phyloP scores from a whole-genome alignment of 2,329 filamentous ascomycete species.

The Meredithiella fracta region DNA sequence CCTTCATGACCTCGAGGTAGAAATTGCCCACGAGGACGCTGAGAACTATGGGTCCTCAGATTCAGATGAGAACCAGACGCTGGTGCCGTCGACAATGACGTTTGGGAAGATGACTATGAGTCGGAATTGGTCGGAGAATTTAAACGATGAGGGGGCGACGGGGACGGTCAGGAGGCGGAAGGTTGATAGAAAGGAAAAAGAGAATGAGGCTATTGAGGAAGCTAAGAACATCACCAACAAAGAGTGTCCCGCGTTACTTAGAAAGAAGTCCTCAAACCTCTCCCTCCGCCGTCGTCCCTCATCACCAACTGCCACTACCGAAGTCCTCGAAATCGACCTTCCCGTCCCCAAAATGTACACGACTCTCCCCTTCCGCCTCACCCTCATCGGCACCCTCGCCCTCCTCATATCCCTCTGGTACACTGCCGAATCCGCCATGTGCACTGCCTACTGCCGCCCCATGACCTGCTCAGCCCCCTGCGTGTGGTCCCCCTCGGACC shows the following conservation, averaged over 20 bases:
- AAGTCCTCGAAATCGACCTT: conserved; percentile 25
- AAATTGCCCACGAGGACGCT: conserved; percentile 11
- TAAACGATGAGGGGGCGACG: not conserved
- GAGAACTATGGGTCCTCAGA: not conserved
- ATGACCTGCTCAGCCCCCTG: conserved; percentile 34
- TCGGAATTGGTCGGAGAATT: conserved; percentile 5
- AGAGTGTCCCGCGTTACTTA: not conserved
- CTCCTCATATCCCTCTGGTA: conserved; percentile 35
- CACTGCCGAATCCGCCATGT: conserved; percentile 36
- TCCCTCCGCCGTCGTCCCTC: conserved; percentile 8
- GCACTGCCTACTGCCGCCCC: conserved; percentile 36
- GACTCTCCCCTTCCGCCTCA: conserved; percentile 30
- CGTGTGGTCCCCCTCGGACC: conserved; percentile 40
- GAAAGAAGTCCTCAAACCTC: conserved; percentile 8
- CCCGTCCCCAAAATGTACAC: conserved; percentile 32
- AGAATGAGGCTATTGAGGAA: not conserved
- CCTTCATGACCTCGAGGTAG: conserved; percentile 16
- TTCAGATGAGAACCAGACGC: conserved; percentile 7
- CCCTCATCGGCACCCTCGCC: conserved; percentile 30
- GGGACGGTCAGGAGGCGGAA: not conserved
- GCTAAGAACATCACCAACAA: not conserved
- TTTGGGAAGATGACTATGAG: conserved; percentile 8
- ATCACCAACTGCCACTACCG: conserved; percentile 7
- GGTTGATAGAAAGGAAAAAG: not conserved
- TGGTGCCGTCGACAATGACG: conserved; percentile 8